phyloP scores from a whole-genome alignment of 2,329 filamentous ascomycete species.

The Graphilbum ipis-grandicollis region DNA sequence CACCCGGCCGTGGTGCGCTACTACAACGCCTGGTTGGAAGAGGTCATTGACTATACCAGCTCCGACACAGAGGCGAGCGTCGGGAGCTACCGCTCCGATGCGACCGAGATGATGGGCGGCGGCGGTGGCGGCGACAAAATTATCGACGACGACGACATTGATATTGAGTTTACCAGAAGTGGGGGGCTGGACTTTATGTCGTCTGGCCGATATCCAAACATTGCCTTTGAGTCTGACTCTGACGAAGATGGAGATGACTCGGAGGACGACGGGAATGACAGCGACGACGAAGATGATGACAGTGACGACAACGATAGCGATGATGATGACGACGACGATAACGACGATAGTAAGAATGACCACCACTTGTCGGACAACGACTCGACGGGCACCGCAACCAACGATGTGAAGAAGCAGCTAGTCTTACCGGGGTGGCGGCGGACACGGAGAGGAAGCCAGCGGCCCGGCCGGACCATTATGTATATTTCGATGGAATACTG shows the following conservation, averaged over 20 bases:
- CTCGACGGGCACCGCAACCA: slow-evolving; percentile 8
- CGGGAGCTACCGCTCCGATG: slow-evolving; percentile 16
- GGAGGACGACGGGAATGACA: slow-evolving; percentile 19
- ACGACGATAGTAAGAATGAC: slow-evolving; percentile 8
- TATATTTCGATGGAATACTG: slow-evolving; percentile 99
- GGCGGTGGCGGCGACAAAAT: background rate
- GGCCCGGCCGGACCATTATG: slow-evolving; percentile 52
- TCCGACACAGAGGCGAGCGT: slow-evolving; percentile 31
- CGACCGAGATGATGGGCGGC: background rate
- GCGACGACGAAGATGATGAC: slow-evolving; percentile 26
- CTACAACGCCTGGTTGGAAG: slow-evolving; percentile 88
- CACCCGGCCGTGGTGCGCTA: slow-evolving; percentile 79
- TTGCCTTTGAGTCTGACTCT: slow-evolving; percentile 54
- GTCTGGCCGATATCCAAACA: slow-evolving; percentile 57
- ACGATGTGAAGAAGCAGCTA: background rate
- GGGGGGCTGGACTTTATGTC: slow-evolving; percentile 87
- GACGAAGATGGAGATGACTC: slow-evolving; percentile 19
- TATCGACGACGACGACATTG: slow-evolving; percentile 12
- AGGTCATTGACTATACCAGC: slow-evolving; percentile 34
- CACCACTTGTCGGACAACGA: slow-evolving; percentile 6
- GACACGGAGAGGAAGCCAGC: slow-evolving; percentile 19
- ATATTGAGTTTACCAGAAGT: slow-evolving; percentile 49
- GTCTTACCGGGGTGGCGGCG: slow-evolving; percentile 6
- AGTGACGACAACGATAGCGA: slow-evolving; percentile 26
- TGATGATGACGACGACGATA: slow-evolving; percentile 17